A percentile compares a stretch with the other conserved stretches of the same genome.
These are phyloP conservation scores for Ceratobasidium sp. DNA, from an alignment of 1,284 basidiomycete species.

Conservation along the genomic window DNA sequence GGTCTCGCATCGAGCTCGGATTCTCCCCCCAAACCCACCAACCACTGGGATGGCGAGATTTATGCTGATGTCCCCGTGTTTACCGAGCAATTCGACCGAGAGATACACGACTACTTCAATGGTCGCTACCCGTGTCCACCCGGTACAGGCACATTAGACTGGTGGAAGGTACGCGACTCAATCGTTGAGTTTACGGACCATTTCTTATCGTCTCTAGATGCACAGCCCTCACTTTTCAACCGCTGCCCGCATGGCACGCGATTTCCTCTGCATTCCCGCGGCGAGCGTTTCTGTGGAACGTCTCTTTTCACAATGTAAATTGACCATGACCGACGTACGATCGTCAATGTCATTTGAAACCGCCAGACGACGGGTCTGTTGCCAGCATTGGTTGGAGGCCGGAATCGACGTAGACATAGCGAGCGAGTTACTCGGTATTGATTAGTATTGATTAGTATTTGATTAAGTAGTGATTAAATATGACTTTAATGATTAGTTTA, in stretches of 20 bases:
- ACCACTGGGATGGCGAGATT: not conserved
- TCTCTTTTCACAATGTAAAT: constrained; percentile 31
- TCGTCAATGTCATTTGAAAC: constrained; percentile 21
- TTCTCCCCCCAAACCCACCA: not conserved
- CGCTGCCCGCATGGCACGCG: constrained; percentile 8
- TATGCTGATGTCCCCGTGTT: not conserved
- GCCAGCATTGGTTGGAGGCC: constrained; percentile 30
- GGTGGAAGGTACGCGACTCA: not conserved
- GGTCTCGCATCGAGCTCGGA: not conserved
- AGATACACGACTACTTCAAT: not conserved
- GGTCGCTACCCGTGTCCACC: not conserved
- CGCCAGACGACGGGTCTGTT: constrained; percentile 2
- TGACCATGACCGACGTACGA: constrained; percentile 14
- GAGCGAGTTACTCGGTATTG: not conserved
- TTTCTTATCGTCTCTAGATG: not conserved
- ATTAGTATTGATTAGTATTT: no score
- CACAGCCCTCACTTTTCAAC: not conserved
- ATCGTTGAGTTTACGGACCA: not conserved
- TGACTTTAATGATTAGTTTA: no score
- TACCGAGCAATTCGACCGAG: not conserved
- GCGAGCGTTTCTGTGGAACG: constrained; percentile 33
- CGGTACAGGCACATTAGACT: not conserved
- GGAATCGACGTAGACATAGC: constrained; percentile 16
- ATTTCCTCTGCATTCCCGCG: constrained; percentile 11
- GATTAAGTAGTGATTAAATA: no score